phyloP scores from a whole-genome alignment of 805 yeast species.

The Priceomyces medius region DNA sequence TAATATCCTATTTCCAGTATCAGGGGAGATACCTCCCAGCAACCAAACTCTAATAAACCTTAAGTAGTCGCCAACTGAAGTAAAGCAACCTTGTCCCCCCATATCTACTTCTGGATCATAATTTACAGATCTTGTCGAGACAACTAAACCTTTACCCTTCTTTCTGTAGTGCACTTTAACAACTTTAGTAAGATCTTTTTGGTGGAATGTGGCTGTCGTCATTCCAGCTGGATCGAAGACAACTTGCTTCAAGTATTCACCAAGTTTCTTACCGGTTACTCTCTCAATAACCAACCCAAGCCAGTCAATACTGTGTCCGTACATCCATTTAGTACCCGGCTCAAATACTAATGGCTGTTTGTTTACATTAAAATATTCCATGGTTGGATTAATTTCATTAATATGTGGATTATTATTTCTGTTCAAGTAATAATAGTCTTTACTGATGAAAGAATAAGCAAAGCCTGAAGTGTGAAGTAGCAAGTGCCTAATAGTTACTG shows the following conservation, averaged over 20 bases:
- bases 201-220: conserved; percentile 26
- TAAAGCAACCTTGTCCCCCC: conserved; percentile 46
- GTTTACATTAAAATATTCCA: conserved; percentile 22
- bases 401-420: conserved; percentile 16
- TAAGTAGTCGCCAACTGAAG: conserved; percentile 37
- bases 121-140: conserved; percentile 11
- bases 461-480: conserved; percentile 35
- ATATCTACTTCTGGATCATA: conserved; percentile 29
- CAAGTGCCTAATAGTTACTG: conserved; percentile 29
- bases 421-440: conserved; percentile 26
- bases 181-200: conserved; percentile 13
- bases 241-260: conserved; percentile 28
- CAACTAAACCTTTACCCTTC: conserved; percentile 12
- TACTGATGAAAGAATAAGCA: conserved; percentile 31
- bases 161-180: conserved; percentile 17
- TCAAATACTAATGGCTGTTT: conserved; percentile 31
- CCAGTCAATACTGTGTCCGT: conserved; percentile 41
- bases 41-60: conserved; percentile 40
- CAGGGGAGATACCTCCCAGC: conserved; percentile 39
- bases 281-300: conserved; percentile 36
- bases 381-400: conserved; percentile 21
- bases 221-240: conserved; percentile 37
- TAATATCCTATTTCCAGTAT: conserved; percentile 30
- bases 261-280: conserved; percentile 30
- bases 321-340: conserved; percentile 39